Conservation (phyloP, 352 stramenopile species). For the Pilasporangium apinafurcum region DNA sequence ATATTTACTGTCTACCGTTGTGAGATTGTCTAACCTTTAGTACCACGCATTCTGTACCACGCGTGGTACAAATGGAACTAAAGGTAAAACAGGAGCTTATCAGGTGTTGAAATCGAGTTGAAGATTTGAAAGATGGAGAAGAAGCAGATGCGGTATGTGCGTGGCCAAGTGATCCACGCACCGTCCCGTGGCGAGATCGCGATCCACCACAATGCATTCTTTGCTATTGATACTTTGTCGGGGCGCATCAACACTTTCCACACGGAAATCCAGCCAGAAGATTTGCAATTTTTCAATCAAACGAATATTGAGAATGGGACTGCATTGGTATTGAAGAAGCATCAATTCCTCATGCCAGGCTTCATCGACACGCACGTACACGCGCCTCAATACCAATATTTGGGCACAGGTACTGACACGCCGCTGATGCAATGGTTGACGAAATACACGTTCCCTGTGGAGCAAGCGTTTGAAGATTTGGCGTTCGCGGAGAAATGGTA, state of each 20-base stretch:
- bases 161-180: conserved; percentile 35
- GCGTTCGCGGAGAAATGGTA: conserved; percentile 59
- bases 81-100: no score
- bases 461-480: conserved; percentile 60
- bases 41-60: no score
- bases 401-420: conserved; percentile 85
- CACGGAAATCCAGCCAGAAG: conserved; percentile 12
- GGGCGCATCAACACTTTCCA: conserved; percentile 40
- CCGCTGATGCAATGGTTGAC: conserved; percentile 90
- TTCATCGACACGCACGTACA: conserved; percentile 91
- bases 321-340: conserved; percentile 10
- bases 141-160: conserved; percentile 34
- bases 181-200: conserved; percentile 26
- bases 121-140: no score
- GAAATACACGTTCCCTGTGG: conserved; percentile 89
- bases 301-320: neutral
- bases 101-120: no score
- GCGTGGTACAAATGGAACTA: no score
- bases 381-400: conserved; percentile 87
- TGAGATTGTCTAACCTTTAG: no score
- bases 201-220: conserved; percentile 39
- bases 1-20: no score
- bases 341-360: conserved; percentile 81
- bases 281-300: conserved; percentile 11
- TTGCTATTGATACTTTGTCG: conserved; percentile 16